phyloP scores from a whole-genome alignment of 805 yeast species.

The Wickerhamomyces alni region DNA sequence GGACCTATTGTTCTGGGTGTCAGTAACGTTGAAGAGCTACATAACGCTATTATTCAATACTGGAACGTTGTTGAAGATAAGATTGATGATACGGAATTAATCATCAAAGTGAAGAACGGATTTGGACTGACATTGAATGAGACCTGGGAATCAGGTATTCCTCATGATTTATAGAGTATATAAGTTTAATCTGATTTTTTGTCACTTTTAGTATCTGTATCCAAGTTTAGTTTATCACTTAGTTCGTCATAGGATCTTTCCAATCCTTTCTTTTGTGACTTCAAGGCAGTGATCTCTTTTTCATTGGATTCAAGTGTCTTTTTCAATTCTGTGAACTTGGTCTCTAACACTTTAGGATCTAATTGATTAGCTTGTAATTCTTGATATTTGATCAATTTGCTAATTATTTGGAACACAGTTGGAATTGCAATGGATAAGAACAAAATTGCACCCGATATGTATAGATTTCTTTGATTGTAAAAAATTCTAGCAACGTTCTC shows the following conservation, averaged over 20 bases:
- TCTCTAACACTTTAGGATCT: constrained; percentile 11
- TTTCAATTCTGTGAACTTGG: constrained; percentile 25
- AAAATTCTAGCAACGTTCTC: constrained; percentile 56
- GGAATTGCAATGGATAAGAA: constrained; percentile 49
- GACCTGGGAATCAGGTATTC: constrained; percentile 56
- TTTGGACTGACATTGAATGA: constrained; percentile 56
- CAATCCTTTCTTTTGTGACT: constrained; percentile 45
- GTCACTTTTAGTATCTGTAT: constrained; percentile 4
- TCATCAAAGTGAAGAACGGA: constrained; percentile 36
- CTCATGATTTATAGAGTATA: constrained; percentile 7
- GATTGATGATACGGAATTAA: constrained; percentile 25
- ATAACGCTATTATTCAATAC: constrained; percentile 54
- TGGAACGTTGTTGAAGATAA: constrained; percentile 35
- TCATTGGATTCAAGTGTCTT: constrained; percentile 34
- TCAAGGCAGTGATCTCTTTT: constrained; percentile 39
- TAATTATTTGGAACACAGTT: constrained; percentile 46
- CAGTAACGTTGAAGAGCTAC: constrained; percentile 56
- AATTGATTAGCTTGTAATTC: constrained; percentile 21
- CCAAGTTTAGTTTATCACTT: constrained; percentile 19
- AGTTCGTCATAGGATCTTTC: constrained; percentile 43
- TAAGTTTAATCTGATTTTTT: constrained; percentile 22
- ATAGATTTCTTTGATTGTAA: constrained; percentile 57
- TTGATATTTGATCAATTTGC: constrained; percentile 45
- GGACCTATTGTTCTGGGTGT: constrained; percentile 75
- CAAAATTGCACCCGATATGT: constrained; percentile 57